Percentiles rank a stretch among this genome's conserved stretches.
These are phyloP conservation scores for Penicillium sp. DNA, from an alignment of 2,329 filamentous ascomycete genomes.

Conservation along the genomic window DNA sequence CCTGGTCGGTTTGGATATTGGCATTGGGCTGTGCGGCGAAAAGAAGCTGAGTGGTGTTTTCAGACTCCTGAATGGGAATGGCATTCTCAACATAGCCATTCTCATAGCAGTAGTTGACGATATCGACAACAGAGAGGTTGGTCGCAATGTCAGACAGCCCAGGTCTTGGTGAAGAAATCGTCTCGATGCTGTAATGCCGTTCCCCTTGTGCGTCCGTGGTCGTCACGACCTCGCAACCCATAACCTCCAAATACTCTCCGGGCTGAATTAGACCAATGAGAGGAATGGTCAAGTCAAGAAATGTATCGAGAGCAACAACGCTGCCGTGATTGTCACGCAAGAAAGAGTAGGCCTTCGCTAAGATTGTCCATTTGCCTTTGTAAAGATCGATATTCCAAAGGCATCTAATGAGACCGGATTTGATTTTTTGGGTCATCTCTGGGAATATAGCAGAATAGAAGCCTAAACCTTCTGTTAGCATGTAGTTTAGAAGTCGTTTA, in stretches of 20 bases:
- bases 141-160: conserved; percentile 20
- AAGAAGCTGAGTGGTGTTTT: conserved; percentile 21
- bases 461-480: conserved; percentile 27
- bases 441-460: conserved; percentile 48
- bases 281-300: conserved; percentile 44
- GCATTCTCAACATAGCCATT: conserved; percentile 23
- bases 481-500: conserved; percentile 7
- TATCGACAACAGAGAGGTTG: conserved; percentile 29
- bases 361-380: conserved; percentile 50
- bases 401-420: conserved; percentile 47
- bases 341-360: conserved; percentile 55
- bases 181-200: conserved; percentile 21
- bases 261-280: conserved; percentile 47
- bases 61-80: neutral
- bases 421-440: conserved; percentile 49
- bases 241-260: conserved; percentile 41
- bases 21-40: conserved; percentile 23
- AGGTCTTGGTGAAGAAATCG: conserved; percentile 17
- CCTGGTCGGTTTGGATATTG: conserved; percentile 1
- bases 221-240: conserved; percentile 45
- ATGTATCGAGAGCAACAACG: conserved; percentile 45
- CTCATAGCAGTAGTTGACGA: conserved; percentile 30
- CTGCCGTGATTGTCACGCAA: conserved; percentile 50
- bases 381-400: conserved; percentile 51
- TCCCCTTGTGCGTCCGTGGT: no score